A percentile compares a stretch with the other conserved stretches of the same genome.
Conservation (phyloP, 768 basidiomycete genomes). For the Hypholoma sublateritium region DNA sequence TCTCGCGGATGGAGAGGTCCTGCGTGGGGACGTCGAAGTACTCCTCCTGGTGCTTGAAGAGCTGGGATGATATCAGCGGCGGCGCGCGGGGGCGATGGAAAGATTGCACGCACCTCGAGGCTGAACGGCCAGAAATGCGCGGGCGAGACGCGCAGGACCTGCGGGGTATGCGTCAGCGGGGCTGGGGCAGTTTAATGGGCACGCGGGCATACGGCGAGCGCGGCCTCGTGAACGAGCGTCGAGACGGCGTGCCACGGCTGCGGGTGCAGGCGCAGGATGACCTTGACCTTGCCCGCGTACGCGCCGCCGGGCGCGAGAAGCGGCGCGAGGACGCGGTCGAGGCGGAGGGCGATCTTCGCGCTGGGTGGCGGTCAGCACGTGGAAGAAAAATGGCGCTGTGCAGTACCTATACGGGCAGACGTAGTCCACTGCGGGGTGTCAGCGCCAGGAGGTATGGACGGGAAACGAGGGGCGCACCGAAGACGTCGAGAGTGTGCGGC, state of each 20-base stretch:
- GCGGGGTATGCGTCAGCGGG: background rate
- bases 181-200: background rate
- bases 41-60: slow-evolving; percentile 75
- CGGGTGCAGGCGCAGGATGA: slow-evolving; percentile 68
- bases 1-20: slow-evolving; percentile 64
- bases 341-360: slow-evolving; percentile 57
- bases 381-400: no score
- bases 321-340: slow-evolving; percentile 63
- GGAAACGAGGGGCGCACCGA: slow-evolving; percentile 61
- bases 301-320: slow-evolving; percentile 55
- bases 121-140: slow-evolving; percentile 82
- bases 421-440: slow-evolving; percentile 75
- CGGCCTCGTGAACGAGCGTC: slow-evolving; percentile 78
- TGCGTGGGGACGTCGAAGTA: slow-evolving; percentile 79
- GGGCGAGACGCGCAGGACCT: slow-evolving; percentile 73
- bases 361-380: no score
- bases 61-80: slow-evolving; percentile 45
- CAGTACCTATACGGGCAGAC: slow-evolving; percentile 86
- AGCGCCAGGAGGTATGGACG: no score
- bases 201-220: slow-evolving; percentile 61
- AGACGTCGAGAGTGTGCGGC: slow-evolving; percentile 80
- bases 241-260: slow-evolving; percentile 83
- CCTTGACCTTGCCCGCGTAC: slow-evolving; percentile 73
- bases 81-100: no score
- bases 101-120: slow-evolving; percentile 47